Percentiles rank a stretch among this genome's conserved stretches.
These are phyloP conservation scores for Hypoxylon subgilvum DNA, from an alignment of 495 filamentous ascomycete genomes.

Conservation along the genomic window DNA sequence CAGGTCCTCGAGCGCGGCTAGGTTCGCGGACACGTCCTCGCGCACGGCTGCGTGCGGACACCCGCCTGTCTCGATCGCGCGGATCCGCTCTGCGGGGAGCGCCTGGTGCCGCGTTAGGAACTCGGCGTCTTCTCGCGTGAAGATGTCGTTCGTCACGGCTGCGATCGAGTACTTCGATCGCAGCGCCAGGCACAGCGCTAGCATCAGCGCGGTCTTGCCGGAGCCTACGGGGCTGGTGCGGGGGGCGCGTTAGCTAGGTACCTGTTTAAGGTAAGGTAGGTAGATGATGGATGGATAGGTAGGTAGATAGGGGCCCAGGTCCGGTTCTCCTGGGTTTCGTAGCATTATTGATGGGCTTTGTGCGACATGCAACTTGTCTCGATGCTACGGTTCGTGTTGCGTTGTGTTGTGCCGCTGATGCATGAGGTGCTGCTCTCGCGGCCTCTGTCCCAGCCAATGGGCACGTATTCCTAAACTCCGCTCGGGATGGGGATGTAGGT, in stretches of 20 bases:
- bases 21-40: slow-evolving; percentile 94
- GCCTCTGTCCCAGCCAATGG: not conserved
- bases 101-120: slow-evolving; percentile 89
- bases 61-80: slow-evolving; percentile 95
- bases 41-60: slow-evolving; percentile 97
- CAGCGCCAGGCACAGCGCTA: slow-evolving; percentile 80
- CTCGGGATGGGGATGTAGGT: not conserved
- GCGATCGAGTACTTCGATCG: slow-evolving; percentile 82
- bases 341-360: no score
- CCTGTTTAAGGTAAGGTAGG: no score
- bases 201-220: slow-evolving; percentile 96
- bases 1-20: slow-evolving; percentile 86
- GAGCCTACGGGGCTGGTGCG: slow-evolving; percentile 86
- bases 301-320: no score
- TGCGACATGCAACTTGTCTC: no score
- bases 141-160: slow-evolving; percentile 98
- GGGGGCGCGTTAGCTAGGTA: slow-evolving; percentile 24
- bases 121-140: slow-evolving; percentile 96
- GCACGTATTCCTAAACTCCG: not conserved
- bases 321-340: no score
- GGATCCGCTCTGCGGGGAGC: slow-evolving; percentile 80
- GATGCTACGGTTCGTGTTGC: not conserved
- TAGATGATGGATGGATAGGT: no score
- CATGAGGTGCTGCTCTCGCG: not conserved
- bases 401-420: not conserved